Evolutionary conservation across 108 stramenopile species (phyloP).

Genomic region (Poteriospumella lacustris): DNA sequence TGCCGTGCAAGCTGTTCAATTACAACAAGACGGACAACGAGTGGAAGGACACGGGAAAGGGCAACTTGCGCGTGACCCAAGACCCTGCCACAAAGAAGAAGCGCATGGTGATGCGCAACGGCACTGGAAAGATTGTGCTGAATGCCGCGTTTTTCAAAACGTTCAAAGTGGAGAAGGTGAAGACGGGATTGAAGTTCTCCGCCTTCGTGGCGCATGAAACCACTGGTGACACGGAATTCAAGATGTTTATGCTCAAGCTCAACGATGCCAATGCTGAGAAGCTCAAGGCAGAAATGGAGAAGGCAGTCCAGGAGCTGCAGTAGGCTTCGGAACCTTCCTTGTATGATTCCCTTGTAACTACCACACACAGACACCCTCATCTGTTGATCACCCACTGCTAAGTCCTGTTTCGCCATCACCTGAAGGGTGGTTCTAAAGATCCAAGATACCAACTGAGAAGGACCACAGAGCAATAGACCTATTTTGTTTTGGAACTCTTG

Average conservation of each 20-base stretch:
- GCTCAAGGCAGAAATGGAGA: not conserved
- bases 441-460: too few species aligned
- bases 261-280: not conserved
- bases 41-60: slow-evolving; percentile 22
- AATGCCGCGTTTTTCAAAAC: not conserved
- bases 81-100: slow-evolving; percentile 16
- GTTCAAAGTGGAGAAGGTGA: not conserved
- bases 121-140: not conserved
- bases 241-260: slow-evolving; percentile 4
- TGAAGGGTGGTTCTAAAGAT: too few species aligned
- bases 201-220: not conserved
- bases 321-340: too few species aligned
- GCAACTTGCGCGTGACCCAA: slow-evolving; percentile 2
- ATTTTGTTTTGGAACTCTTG: too few species aligned
- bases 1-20: slow-evolving; percentile 16
- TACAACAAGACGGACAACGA: not conserved
- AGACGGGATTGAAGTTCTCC: not conserved
- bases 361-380: too few species aligned
- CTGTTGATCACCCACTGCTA: too few species aligned
- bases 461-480: too few species aligned
- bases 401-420: too few species aligned
- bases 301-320: too few species aligned
- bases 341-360: too few species aligned
- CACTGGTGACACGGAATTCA: not conserved
- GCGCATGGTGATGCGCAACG: slow-evolving; percentile 19